phyloP scores from a whole-genome alignment of 2,329 filamentous ascomycete genomes.

The Fusarium xyrophilum region DNA sequence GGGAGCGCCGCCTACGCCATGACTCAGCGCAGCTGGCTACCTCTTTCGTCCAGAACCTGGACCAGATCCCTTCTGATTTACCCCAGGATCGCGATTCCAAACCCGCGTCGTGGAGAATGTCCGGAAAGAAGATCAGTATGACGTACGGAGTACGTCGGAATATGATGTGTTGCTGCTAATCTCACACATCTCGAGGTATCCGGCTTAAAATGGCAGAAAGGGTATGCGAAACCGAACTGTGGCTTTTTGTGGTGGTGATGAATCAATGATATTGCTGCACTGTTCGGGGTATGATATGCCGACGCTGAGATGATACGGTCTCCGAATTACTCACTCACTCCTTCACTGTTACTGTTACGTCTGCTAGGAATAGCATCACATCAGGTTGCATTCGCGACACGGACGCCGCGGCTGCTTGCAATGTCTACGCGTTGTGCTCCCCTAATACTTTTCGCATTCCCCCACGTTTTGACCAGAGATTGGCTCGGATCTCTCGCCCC shows the following conservation, averaged over 20 bases:
- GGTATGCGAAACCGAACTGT: conserved; percentile 14
- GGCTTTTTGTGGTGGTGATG: conserved; percentile 7
- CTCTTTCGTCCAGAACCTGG: conserved; percentile 12
- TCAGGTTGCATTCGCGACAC: conserved; percentile 17
- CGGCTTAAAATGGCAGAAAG: background rate
- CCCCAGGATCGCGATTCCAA: conserved; percentile 9
- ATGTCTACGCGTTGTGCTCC: conserved; percentile 7
- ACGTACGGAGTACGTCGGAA: conserved; percentile 28
- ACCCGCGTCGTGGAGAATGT: background rate
- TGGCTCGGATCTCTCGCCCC: conserved; percentile 24
- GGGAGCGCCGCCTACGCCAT: conserved; percentile 29
- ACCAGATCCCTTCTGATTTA: conserved; percentile 6
- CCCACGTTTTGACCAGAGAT: conserved; percentile 8
- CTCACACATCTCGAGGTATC: conserved; percentile 5
- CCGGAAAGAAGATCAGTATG: conserved; percentile 1
- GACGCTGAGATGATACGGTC: conserved; percentile 5
- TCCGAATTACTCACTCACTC: background rate
- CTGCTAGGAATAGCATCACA: conserved; percentile 32
- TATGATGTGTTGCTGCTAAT: conserved; percentile 5
- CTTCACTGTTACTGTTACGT: background rate
- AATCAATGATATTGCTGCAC: background rate
- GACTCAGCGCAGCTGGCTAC: conserved; percentile 1
- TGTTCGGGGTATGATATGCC: conserved; percentile 6
- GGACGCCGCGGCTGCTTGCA: conserved; percentile 6
- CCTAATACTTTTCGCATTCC: conserved; percentile 2